Evolutionary conservation across 345 rosid species (phyloP).

Genomic region (Pelargonium nanum): DNA sequence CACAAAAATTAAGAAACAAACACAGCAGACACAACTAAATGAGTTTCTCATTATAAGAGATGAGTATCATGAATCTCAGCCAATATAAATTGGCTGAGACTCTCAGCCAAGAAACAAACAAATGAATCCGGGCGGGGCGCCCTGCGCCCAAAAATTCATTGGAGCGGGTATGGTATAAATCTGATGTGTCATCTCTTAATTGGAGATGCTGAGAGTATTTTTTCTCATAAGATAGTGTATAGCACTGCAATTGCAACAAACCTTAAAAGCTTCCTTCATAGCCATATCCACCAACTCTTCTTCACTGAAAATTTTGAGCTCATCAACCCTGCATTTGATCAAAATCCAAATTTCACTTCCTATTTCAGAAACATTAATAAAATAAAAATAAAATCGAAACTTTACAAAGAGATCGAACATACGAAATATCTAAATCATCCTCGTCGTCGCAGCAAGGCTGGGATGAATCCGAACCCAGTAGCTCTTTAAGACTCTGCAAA

Average conservation of each 20-base stretch:
- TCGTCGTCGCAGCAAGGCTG: constrained; percentile 8
- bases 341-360: neutral
- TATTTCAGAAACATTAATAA: constrained; percentile 1
- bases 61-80: too few relatives aligned
- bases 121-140: too few relatives aligned
- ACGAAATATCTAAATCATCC: constrained; percentile 28
- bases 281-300: constrained; percentile 57
- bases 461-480: constrained; percentile 20
- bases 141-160: too few relatives aligned
- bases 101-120: too few relatives aligned
- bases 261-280: constrained; percentile 34
- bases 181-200: too few relatives aligned
- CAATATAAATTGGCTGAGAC: too few relatives aligned
- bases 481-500: constrained; percentile 27
- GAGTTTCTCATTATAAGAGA: too few relatives aligned
- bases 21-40: neutral
- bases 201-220: too few relatives aligned
- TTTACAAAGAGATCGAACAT: constrained; percentile 3
- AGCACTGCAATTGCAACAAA: neutral
- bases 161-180: too few relatives aligned
- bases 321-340: constrained; percentile 34
- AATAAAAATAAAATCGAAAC: neutral
- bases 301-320: constrained; percentile 36
- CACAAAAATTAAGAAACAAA: neutral
- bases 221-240: too few relatives aligned